Evolutionary conservation across 1,284 basidiomycete genomes (phyloP), one percentile per base, ranked within the genome.

Genomic region (Cutaneotrichosporon arboriforme): DNA sequence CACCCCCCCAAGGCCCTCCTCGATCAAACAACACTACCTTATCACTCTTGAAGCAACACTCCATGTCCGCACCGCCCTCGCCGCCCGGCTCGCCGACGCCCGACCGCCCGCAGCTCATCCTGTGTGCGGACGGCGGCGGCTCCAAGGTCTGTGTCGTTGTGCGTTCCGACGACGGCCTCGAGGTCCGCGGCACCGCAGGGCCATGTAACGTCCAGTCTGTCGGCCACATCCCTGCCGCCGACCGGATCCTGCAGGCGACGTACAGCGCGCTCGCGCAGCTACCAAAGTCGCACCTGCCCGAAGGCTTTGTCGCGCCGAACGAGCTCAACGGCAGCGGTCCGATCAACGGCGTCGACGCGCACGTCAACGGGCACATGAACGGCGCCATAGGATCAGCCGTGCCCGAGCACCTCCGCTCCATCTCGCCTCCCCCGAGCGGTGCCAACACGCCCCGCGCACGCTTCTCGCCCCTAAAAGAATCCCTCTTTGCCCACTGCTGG

Each of bases 111-210:
- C 53, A 52, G 17, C 59, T 72, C 31, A 62, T 70, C 35, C 60
- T 65, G 46, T 65, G 64, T 36, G 66, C 64, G 26, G 70, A 72
- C 56, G 69, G 69, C 35, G 70, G 70, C 20, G 70, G 70, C 33
- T 66, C 65, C 20, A 72, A 72, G 52, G 66, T 72, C 38, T 62
- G 56, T 42, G 68, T 72, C 26, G 67, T 69, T 20, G 62, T 72
- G 13, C 59, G 68, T 17, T 51, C 61, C 15, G 40, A 46, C 17
- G 68, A 70, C 44, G 70, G 70, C 10, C 9, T 67, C 17, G 68
- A 72, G 56, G 67, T 64, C 10, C 61, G 68, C 46, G 70, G 69
- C 15, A 57, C 53, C 14, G 68, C 66, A 17, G 70, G 70, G 7
- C 69, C 70, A 8, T 69, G 69, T 42, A 72, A 72, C 41, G 65